Conservation (phyloP, 352 stramenopile genomes). For the Phytopythium helicoides region DNA sequence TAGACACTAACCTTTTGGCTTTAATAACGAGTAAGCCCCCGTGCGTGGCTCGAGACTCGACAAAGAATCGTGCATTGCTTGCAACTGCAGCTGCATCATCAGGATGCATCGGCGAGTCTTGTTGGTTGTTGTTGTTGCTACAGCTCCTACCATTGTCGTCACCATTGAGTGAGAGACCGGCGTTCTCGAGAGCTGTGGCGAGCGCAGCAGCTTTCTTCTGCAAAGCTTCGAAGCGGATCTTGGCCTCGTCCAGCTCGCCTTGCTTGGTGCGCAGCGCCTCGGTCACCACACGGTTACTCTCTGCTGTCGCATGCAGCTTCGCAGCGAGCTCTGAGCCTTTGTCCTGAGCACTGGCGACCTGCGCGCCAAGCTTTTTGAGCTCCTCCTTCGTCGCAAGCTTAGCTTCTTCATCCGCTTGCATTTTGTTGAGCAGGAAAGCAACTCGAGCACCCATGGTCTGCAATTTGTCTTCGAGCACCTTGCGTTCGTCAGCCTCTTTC, state of each 20-base stretch:
- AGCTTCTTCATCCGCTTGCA: constrained; percentile 95
- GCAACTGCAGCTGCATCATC: constrained; percentile 58
- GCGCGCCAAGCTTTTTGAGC: constrained; percentile 92
- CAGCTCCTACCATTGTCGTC: constrained; percentile 10
- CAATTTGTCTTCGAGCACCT: constrained; percentile 93
- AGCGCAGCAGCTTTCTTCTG: constrained; percentile 73
- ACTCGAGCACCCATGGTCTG: constrained; percentile 91
- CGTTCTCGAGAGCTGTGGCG: constrained; percentile 54
- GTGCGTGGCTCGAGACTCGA: constrained; percentile 78
- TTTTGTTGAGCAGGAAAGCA: constrained; percentile 95
- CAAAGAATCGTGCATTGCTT: constrained; percentile 81
- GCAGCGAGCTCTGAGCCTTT: constrained; percentile 86
- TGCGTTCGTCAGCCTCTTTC: constrained; percentile 89
- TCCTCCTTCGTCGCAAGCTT: constrained; percentile 93
- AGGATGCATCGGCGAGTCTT: constrained; percentile 32
- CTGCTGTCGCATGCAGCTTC: constrained; percentile 88
- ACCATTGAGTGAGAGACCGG: constrained; percentile 18
- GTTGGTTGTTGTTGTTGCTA: constrained; percentile 22
- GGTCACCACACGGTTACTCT: constrained; percentile 92
- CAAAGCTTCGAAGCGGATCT: constrained; percentile 79
- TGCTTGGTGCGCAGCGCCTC: constrained; percentile 88
- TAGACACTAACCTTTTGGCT: constrained; percentile 87
- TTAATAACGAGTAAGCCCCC: constrained; percentile 90
- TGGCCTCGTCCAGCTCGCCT: constrained; percentile 86
- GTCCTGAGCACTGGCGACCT: constrained; percentile 88